Evolutionary conservation across 1,284 basidiomycete genomes (phyloP).

Genomic region (Tremellales sp.): DNA sequence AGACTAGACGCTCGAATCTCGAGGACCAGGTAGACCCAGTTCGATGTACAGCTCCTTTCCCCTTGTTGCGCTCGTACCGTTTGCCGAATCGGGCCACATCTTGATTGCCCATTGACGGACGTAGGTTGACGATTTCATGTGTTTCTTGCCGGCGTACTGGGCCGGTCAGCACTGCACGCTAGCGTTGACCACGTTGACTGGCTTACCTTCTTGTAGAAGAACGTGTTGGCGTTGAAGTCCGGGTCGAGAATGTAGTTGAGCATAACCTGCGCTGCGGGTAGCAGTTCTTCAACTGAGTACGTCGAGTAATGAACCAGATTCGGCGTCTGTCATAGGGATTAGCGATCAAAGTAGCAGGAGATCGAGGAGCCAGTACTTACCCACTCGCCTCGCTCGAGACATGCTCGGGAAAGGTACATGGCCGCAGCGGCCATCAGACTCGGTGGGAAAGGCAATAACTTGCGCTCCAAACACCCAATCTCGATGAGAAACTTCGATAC

Average conservation of each 20-base stretch:
- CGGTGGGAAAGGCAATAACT: conserved; percentile 73
- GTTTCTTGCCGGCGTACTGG: conserved; percentile 72
- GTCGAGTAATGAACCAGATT: conserved; percentile 89
- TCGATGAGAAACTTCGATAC: conserved; percentile 92
- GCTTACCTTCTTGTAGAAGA: conserved; percentile 57
- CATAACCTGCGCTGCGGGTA: conserved; percentile 89
- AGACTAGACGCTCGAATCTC: no score
- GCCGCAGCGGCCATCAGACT: conserved; percentile 83
- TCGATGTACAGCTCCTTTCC: conserved; percentile 23
- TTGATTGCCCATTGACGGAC: conserved; percentile 51
- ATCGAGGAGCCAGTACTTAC: conserved; percentile 52
- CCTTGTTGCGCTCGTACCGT: conserved; percentile 12
- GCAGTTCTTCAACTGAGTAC: conserved; percentile 76
- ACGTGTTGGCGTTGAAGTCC: conserved; percentile 58
- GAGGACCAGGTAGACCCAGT: no score
- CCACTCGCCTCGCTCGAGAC: conserved; percentile 81
- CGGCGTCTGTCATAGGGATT: conserved; percentile 61
- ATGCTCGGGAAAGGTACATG: conserved; percentile 84
- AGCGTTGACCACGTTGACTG: not conserved
- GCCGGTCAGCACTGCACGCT: not conserved
- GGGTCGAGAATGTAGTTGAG: conserved; percentile 82
- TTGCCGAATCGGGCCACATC: conserved; percentile 31
- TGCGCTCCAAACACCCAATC: conserved; percentile 82
- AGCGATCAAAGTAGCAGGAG: conserved; percentile 11
- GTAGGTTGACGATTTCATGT: conserved; percentile 65